Evolutionary conservation across 2,329 filamentous ascomycete species (phyloP).

Genomic region (Aspergillus sp.): DNA sequence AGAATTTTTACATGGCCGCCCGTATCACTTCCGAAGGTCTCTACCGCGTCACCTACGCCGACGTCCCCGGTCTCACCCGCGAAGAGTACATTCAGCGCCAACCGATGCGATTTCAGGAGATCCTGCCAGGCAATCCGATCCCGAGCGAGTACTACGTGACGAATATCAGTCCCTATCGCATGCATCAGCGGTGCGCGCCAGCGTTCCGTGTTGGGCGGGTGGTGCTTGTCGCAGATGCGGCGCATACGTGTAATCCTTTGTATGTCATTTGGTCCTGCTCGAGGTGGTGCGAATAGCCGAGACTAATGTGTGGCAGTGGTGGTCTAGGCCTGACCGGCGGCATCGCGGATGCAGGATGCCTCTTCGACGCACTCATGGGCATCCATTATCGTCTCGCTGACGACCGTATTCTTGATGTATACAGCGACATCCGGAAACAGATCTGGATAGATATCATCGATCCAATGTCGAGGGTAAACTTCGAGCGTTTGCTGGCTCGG

Average conservation of each 20-base stretch:
- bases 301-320: conserved; percentile 31
- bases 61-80: conserved; percentile 44
- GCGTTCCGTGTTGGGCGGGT: conserved; percentile 51
- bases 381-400: conserved; percentile 33
- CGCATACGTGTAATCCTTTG: conserved; percentile 50
- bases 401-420: conserved; percentile 37
- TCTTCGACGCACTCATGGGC: conserved; percentile 51
- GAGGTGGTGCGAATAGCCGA: neutral
- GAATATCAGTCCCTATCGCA: conserved; percentile 52
- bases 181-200: conserved; percentile 54
- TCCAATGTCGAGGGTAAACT: conserved; percentile 36
- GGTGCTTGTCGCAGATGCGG: conserved; percentile 53
- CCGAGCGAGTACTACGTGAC: conserved; percentile 50
- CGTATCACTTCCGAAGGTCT: conserved; percentile 51
- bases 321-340: conserved; percentile 57
- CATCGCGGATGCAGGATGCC: conserved; percentile 54
- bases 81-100: conserved; percentile 49
- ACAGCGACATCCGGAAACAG: conserved; percentile 32
- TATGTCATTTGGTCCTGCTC: conserved; percentile 13
- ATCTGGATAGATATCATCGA: conserved; percentile 35
- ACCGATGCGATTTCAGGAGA: conserved; percentile 47
- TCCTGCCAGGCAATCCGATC: conserved; percentile 53
- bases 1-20: conserved; percentile 56
- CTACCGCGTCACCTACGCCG: conserved; percentile 58
- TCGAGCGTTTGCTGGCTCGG: conserved; percentile 25